Evolutionary conservation across 495 filamentous ascomycete species (phyloP).

Genomic region (Penicillium lividum): DNA sequence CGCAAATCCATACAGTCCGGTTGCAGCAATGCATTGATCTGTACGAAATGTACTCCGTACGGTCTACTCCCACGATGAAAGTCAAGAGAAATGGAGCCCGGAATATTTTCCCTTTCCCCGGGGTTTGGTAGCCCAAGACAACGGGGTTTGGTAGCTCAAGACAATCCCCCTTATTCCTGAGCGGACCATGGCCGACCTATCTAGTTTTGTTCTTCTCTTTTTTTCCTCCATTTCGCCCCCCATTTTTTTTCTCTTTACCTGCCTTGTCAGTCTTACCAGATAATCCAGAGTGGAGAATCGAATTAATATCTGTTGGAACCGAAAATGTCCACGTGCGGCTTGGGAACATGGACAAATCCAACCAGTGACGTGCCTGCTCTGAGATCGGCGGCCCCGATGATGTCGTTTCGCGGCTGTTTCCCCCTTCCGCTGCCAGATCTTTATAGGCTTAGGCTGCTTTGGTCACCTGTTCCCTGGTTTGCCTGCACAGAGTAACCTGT

Average conservation of each 20-base stretch:
- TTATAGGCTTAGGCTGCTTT: slow-evolving; percentile 6
- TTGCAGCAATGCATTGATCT: slow-evolving; percentile 1
- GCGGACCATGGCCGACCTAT: not conserved
- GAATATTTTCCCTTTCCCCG: not conserved
- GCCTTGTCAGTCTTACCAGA: not conserved
- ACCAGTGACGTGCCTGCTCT: slow-evolving; percentile 18
- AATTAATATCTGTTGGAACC: not conserved
- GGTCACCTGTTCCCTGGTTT: not conserved
- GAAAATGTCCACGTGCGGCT: slow-evolving; percentile 14
- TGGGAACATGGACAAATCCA: not conserved
- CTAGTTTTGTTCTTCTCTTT: slow-evolving; percentile 5
- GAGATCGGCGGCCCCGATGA: slow-evolving; percentile 28
- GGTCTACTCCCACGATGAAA: not conserved
- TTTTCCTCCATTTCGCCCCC: not conserved
- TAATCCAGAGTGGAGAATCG: not conserved
- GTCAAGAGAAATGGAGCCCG: slow-evolving; percentile 4
- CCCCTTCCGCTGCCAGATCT: slow-evolving; percentile 20
- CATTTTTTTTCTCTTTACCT: not conserved
- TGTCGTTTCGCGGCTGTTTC: slow-evolving; percentile 20
- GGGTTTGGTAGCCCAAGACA: not conserved
- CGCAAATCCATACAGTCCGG: not conserved
- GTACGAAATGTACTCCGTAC: slow-evolving; percentile 7
- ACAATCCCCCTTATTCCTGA: not conserved
- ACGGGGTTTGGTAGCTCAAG: not conserved
- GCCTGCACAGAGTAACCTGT: not conserved